Percentiles rank a stretch among this genome's conserved stretches.
Evolutionary conservation across 208 protist genomes (phyloP).

Genomic region (Kentomonas sorsogonicus): DNA sequence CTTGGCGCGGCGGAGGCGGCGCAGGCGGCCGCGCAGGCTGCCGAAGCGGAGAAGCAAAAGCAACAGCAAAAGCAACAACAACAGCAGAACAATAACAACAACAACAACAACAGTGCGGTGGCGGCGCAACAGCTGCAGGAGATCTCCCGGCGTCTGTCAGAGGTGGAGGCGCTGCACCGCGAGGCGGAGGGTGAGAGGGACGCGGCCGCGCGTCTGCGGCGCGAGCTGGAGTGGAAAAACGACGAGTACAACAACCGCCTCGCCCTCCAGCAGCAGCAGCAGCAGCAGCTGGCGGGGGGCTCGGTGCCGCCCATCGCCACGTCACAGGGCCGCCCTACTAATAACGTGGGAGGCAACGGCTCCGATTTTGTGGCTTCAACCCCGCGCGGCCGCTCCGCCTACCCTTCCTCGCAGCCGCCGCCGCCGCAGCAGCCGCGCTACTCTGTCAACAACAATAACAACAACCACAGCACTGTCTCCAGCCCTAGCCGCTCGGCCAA

Average conservation of each 20-base stretch:
- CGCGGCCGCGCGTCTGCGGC: constrained; percentile 46
- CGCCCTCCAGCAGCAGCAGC: not conserved
- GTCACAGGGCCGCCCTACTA: constrained; percentile 29
- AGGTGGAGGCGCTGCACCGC: constrained; percentile 62
- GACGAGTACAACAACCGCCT: constrained; percentile 29
- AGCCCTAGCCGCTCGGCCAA: not conserved
- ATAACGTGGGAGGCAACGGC: too few relatives aligned
- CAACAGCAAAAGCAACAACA: not conserved
- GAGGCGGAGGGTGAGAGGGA: constrained; percentile 55
- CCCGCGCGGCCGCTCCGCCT: too few relatives aligned
- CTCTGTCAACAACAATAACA: not conserved
- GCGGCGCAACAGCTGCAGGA: constrained; percentile 53
- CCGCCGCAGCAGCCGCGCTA: too few relatives aligned
- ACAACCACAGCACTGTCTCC: constrained; percentile 2
- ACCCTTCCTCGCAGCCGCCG: too few relatives aligned
- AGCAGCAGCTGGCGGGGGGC: not conserved
- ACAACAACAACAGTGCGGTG: constrained; percentile 15
- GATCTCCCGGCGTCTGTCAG: constrained; percentile 61
- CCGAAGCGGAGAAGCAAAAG: not conserved
- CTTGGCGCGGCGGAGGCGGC: constrained; percentile 43
- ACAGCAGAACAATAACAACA: too few relatives aligned
- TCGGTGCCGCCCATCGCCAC: constrained; percentile 15
- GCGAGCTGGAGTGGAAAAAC: constrained; percentile 49
- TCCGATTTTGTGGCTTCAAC: too few relatives aligned
- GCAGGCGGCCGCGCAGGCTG: constrained; percentile 13